Base-by-base conservation (phyloP, 2,329 filamentous ascomycete species). In the Onygena corvina region DNA sequence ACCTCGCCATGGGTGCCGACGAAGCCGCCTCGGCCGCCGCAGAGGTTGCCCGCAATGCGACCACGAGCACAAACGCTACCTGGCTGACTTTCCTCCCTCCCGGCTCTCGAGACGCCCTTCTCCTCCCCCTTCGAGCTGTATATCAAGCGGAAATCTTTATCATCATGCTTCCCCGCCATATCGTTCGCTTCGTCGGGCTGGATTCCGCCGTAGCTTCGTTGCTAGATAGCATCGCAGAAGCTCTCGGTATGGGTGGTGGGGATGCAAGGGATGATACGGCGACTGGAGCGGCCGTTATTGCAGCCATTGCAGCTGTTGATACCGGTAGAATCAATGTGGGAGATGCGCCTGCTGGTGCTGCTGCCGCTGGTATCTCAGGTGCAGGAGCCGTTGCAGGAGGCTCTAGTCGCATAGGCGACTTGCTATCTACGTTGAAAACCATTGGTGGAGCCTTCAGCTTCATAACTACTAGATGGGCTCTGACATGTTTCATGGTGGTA, bases 361-460 rank as follows among this genome's bases (percentile, higher is more conserved):
- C 65, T 25, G 60, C 59, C 30, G 63, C 57, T n/a, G 57, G 55
- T 29, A 59, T 11, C n/a, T n/a, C n/a, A n/a, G n/a, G 8, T n/a
- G 30, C 8, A 31, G n/a, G 25, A 18, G 20, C 30, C 5, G 14
- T 23, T 4, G 42, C n/a, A 4, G 3, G 18, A 3, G 25, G 23
- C 14, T 61, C 70, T 48, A 57, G 61, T 40, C 63, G 64, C 40
- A 52, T 71, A 33, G 53, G 61, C n/a, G 68, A 73, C 51, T 63
- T 72, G 49, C 67, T 76, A 46, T 70, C 74, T 51, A 68, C 71
- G 3, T 59, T 77, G 56, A 79, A 82, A 61, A 87, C 84, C 36
- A 73, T 95, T 36, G 85, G 86, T 38, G 88, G 86, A 53, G 80
- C 96, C 51, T 89, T 96, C 66, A 84, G 81, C 58, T 98, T 96